phyloP scores from a whole-genome alignment of 441 rosid species.

The Gossypium trilobum region DNA sequence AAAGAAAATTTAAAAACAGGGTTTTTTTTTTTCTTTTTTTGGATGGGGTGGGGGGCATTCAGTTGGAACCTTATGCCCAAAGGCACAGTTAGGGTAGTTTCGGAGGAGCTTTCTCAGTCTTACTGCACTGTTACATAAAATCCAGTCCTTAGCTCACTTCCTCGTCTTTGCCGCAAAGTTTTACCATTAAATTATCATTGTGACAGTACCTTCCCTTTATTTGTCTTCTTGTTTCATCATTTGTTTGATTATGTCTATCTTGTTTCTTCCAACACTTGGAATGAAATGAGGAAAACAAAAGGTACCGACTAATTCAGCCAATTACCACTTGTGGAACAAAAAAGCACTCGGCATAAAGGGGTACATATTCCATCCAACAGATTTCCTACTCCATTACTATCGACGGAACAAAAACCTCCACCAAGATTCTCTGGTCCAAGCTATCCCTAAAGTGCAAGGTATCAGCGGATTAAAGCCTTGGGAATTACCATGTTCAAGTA shows the following conservation, averaged over 20 bases:
- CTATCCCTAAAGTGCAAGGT: constrained; percentile 13
- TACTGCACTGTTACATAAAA: not conserved
- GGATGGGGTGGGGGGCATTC: not conserved
- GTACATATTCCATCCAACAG: constrained; percentile 5
- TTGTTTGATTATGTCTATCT: not conserved
- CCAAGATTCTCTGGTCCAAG: not conserved
- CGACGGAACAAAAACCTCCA: constrained; percentile 19
- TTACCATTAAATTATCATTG: not conserved
- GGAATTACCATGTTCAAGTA: constrained; percentile 20
- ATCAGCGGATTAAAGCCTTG: constrained; percentile 25
- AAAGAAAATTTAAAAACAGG: not conserved
- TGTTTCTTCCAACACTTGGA: not conserved
- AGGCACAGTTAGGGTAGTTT: not conserved
- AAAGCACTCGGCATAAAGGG: no score
- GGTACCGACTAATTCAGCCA: constrained; percentile 1
- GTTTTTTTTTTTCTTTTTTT: not conserved
- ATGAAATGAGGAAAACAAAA: not conserved
- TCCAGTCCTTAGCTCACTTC: not conserved
- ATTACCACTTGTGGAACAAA: not conserved
- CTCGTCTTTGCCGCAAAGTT: not conserved
- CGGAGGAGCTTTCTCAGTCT: not conserved
- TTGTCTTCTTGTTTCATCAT: not conserved
- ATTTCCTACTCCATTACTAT: constrained; percentile 18
- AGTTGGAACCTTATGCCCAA: not conserved
- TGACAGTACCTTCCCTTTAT: not conserved